Percentiles rank a stretch among this genome's conserved stretches.
Conservation (phyloP, 148 eudicot species). For the Linanthus parryae region DNA sequence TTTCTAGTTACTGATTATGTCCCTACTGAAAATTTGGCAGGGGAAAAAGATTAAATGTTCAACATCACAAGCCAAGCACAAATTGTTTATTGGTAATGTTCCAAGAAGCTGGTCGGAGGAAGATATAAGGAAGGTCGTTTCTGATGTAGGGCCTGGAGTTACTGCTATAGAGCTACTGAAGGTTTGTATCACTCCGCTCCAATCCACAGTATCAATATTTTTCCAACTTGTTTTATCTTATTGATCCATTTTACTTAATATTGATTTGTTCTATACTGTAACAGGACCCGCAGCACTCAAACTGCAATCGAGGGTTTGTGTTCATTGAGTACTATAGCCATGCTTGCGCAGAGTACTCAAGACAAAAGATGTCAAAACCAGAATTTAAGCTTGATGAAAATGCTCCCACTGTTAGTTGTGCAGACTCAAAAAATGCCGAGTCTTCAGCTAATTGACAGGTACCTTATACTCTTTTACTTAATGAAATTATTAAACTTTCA, state of each 20-base stretch:
- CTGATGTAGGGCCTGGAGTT: constrained; percentile 81
- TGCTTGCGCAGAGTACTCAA: constrained; percentile 95
- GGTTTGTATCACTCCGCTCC: constrained; percentile 30
- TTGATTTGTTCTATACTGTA: constrained; percentile 7
- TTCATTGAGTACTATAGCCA: constrained; percentile 93
- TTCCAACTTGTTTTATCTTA: not conserved
- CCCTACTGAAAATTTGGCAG: constrained; percentile 24
- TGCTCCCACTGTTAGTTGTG: constrained; percentile 97
- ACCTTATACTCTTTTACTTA: not conserved
- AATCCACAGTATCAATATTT: not conserved
- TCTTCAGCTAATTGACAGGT: constrained; percentile 79
- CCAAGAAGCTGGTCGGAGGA: constrained; percentile 76
- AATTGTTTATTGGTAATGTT: constrained; percentile 83
- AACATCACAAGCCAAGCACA: constrained; percentile 85
- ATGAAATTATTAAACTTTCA: not conserved
- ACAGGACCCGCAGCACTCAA: constrained; percentile 87
- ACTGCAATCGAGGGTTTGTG: constrained; percentile 88
- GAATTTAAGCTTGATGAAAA: constrained; percentile 79
- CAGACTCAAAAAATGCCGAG: constrained; percentile 77
- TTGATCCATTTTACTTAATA: not conserved
- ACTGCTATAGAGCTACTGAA: constrained; percentile 62
- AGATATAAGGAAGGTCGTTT: constrained; percentile 59
- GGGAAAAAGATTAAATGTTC: constrained; percentile 83
- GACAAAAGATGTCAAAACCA: constrained; percentile 70
- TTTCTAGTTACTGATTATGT: no score